These are phyloP conservation scores for Solanum sejunctum DNA, from an alignment of 257 asterid species.

Conservation along the genomic window DNA sequence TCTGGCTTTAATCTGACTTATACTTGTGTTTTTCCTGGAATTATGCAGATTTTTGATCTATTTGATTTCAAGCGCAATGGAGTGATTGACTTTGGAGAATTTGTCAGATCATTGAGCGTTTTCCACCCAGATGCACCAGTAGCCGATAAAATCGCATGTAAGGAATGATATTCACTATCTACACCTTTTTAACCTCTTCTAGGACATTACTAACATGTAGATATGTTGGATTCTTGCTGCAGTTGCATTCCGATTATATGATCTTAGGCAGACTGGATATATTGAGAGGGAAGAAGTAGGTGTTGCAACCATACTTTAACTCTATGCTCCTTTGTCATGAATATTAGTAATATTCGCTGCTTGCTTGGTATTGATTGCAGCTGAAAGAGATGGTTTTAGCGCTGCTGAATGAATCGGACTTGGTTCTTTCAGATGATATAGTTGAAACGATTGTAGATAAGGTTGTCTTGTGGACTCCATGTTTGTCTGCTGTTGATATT, in stretches of 20 bases:
- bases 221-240: not conserved
- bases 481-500: not conserved
- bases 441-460: constrained; percentile 67
- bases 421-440: constrained; percentile 59
- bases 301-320: not conserved
- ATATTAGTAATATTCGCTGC: not conserved
- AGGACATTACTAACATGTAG: not conserved
- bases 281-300: constrained; percentile 75
- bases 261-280: constrained; percentile 64
- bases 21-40: not conserved
- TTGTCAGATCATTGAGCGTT: constrained; percentile 64
- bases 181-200: not conserved
- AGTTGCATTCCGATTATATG: constrained; percentile 84
- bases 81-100: constrained; percentile 84
- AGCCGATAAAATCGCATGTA: constrained; percentile 58
- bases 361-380: constrained; percentile 18
- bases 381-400: constrained; percentile 90
- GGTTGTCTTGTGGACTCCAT: constrained; percentile 20
- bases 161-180: not conserved
- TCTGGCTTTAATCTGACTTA: not conserved
- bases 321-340: not conserved
- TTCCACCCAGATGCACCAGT: constrained; percentile 71
- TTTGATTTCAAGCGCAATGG: constrained; percentile 74
- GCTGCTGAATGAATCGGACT: constrained; percentile 72
- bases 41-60: constrained; percentile 55